phyloP scores from a whole-genome alignment of 805 yeast genomes.

The Metschnikowia bowlesiae region DNA sequence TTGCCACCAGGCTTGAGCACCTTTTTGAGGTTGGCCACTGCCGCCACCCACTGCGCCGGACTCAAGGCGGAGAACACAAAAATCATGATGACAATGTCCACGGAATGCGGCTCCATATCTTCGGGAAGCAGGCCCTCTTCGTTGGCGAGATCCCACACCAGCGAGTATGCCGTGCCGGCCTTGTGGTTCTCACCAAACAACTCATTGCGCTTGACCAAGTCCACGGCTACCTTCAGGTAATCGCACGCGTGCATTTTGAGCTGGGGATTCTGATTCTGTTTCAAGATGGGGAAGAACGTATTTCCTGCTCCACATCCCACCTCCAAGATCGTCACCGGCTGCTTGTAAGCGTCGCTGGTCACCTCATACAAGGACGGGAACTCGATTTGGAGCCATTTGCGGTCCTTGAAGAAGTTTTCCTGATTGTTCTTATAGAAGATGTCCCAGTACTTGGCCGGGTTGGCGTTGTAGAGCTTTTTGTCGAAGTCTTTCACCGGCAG shows the following conservation, averaged over 20 bases:
- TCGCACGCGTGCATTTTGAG: slow-evolving; percentile 81
- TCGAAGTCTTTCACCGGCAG: slow-evolving; percentile 87
- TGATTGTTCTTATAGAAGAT: slow-evolving; percentile 83
- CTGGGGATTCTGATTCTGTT: slow-evolving; percentile 75
- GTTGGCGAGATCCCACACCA: slow-evolving; percentile 95
- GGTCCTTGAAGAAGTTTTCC: slow-evolving; percentile 92
- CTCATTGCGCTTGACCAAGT: slow-evolving; percentile 65
- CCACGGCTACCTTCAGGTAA: slow-evolving; percentile 85
- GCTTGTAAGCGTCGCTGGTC: slow-evolving; percentile 59
- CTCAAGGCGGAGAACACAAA: slow-evolving; percentile 90
- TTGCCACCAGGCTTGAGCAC: slow-evolving; percentile 90
- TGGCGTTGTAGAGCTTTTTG: slow-evolving; percentile 67
- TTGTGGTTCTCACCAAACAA: slow-evolving; percentile 50
- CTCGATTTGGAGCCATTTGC: slow-evolving; percentile 94
- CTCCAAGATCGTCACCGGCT: slow-evolving; percentile 74
- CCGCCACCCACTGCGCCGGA: slow-evolving; percentile 87
- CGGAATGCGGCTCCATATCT: slow-evolving; percentile 72
- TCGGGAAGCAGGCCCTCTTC: slow-evolving; percentile 73
- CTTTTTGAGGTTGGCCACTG: slow-evolving; percentile 64
- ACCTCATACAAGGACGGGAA: slow-evolving; percentile 82
- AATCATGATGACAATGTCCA: slow-evolving; percentile 90
- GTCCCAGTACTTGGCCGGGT: slow-evolving; percentile 96
- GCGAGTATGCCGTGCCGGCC: slow-evolving; percentile 59
- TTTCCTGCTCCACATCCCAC: slow-evolving; percentile 99
- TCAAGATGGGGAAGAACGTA: slow-evolving; percentile 85